Evolutionary conservation across 1,139 yeast genomes (phyloP).

Genomic region (Diutina pseudorugosa): DNA sequence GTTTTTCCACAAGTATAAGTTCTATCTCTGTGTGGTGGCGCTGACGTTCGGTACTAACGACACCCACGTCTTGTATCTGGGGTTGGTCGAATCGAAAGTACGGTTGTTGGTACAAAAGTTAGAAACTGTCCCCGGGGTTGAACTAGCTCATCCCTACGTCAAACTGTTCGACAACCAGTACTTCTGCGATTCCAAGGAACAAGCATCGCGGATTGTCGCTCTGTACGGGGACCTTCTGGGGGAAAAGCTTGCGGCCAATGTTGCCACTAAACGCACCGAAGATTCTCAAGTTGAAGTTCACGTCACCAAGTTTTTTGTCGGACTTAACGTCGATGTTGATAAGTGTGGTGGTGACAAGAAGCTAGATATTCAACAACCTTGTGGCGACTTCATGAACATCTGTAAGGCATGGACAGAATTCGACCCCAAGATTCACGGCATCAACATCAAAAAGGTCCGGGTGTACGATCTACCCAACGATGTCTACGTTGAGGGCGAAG

Average conservation of each 20-base stretch:
- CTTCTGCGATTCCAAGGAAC: slow-evolving; percentile 35
- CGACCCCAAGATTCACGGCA: slow-evolving; percentile 45
- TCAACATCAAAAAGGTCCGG: slow-evolving; percentile 68
- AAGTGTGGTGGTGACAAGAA: slow-evolving; percentile 38
- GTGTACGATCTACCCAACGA: slow-evolving; percentile 73
- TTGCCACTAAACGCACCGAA: background rate
- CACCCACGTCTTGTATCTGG: slow-evolving; percentile 72
- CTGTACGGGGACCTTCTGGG: slow-evolving; percentile 39
- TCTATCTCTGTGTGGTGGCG: slow-evolving; percentile 73
- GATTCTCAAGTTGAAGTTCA: slow-evolving; percentile 22
- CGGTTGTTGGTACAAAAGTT: slow-evolving; percentile 72
- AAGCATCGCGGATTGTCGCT: slow-evolving; percentile 41
- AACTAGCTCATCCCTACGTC: slow-evolving; percentile 81
- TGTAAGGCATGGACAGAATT: slow-evolving; percentile 66
- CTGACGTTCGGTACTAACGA: slow-evolving; percentile 62
- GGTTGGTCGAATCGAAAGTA: slow-evolving; percentile 81
- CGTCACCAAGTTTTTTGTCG: slow-evolving; percentile 69
- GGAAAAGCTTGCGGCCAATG: slow-evolving; percentile 17
- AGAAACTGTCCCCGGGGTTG: slow-evolving; percentile 64
- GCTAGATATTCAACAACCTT: slow-evolving; percentile 82
- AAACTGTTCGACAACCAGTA: slow-evolving; percentile 57
- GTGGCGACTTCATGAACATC: slow-evolving; percentile 73
- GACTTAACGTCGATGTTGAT: slow-evolving; percentile 49
- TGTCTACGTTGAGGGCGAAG: slow-evolving; percentile 72
- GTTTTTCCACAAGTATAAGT: slow-evolving; percentile 74